These are phyloP conservation scores for Lachancea kluyveri DNA, from an alignment of 805 yeast species.

Conservation along the genomic window DNA sequence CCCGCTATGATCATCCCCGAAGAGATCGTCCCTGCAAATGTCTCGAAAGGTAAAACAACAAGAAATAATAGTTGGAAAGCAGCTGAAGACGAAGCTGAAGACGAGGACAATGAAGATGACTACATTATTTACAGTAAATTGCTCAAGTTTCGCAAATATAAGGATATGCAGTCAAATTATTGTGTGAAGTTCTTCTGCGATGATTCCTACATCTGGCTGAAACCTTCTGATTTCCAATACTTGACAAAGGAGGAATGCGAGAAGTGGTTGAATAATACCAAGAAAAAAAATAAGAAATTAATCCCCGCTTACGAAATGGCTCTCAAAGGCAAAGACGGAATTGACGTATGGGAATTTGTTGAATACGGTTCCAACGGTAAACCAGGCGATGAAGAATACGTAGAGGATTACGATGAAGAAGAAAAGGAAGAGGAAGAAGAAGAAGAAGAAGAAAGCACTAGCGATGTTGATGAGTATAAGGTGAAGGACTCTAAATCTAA, in stretches of 20 bases:
- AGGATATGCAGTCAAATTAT: slow-evolving; percentile 14
- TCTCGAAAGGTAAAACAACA: slow-evolving; percentile 26
- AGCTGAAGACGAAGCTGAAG: slow-evolving; percentile 12
- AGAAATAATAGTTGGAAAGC: slow-evolving; percentile 2
- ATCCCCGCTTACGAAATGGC: slow-evolving; percentile 47
- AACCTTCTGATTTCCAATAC: slow-evolving; percentile 18
- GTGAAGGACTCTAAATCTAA: slow-evolving; percentile 17
- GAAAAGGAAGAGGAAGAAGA: slow-evolving; percentile 23
- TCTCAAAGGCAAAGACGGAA: slow-evolving; percentile 31
- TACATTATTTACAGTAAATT: slow-evolving; percentile 20
- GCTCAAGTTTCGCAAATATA: slow-evolving; percentile 22
- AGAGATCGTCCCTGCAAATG: slow-evolving; percentile 51
- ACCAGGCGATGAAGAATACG: slow-evolving; percentile 27
- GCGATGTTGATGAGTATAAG: slow-evolving; percentile 17
- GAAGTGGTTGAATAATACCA: slow-evolving; percentile 32
- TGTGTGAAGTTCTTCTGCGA: slow-evolving; percentile 32
- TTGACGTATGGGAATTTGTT: slow-evolving; percentile 30
- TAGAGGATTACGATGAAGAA: slow-evolving; percentile 27
- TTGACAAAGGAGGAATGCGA: slow-evolving; percentile 19
- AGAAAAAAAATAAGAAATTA: slow-evolving; percentile 43
- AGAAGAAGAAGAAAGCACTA: slow-evolving; percentile 7
- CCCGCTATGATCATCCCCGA: slow-evolving; percentile 75
- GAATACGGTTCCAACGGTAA: slow-evolving; percentile 31
- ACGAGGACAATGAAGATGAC: slow-evolving; percentile 13
- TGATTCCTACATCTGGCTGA: slow-evolving; percentile 31